phyloP scores from a whole-genome alignment of 192 early-diverging fungal genomes.

The Dissophora globulifera region DNA sequence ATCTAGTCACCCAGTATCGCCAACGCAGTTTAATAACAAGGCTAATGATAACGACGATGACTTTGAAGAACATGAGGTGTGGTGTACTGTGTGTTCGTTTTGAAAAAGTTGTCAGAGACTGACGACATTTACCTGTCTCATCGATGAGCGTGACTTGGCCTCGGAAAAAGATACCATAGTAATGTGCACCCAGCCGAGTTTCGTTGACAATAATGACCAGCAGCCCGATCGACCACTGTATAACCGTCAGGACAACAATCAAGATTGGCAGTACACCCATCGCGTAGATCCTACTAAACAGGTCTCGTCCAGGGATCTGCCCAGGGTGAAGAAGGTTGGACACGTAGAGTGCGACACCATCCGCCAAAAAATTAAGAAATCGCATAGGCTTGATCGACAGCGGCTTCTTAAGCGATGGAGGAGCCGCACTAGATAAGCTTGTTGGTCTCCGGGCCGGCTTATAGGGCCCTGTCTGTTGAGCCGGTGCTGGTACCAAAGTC shows the following conservation, averaged over 20 bases:
- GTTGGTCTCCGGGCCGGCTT: not conserved
- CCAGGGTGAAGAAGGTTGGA: slow-evolving; percentile 21
- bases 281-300: slow-evolving; percentile 29
- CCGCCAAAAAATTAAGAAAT: slow-evolving; percentile 13
- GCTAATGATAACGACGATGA: not conserved
- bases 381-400: slow-evolving; percentile 21
- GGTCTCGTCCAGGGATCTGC: slow-evolving; percentile 33
- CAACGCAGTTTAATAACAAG: no score
- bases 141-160: slow-evolving; percentile 41
- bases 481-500: not conserved
- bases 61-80: no score
- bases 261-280: slow-evolving; percentile 34
- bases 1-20: no score
- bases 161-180: slow-evolving; percentile 22
- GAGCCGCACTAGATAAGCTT: no score
- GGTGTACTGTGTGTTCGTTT: no score
- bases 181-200: slow-evolving; percentile 6
- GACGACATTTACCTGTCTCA: slow-evolving; percentile 29
- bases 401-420: slow-evolving; percentile 15
- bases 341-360: slow-evolving; percentile 23
- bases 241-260: slow-evolving; percentile 26
- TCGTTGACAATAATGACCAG: slow-evolving; percentile 33
- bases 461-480: not conserved
- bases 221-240: slow-evolving; percentile 26
- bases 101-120: no score